Conservation (phyloP, 345 rosid species). For the Durio zibethinus region DNA sequence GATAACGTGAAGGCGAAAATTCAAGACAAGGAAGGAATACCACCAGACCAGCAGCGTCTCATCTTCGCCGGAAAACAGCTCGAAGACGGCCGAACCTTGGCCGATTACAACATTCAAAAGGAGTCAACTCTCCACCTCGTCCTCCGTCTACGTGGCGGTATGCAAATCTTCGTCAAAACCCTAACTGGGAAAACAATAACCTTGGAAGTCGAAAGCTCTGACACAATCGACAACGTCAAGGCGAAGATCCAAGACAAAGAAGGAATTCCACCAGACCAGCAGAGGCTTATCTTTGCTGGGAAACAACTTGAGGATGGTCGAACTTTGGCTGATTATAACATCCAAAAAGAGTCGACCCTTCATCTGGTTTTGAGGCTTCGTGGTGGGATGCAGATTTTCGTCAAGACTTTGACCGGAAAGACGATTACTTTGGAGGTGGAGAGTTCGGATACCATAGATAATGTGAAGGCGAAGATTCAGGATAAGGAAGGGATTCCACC, state of each 20-base stretch:
- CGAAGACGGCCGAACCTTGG: slow-evolving; percentile 40
- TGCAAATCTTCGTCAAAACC: slow-evolving; percentile 45
- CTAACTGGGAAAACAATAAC: slow-evolving; percentile 43
- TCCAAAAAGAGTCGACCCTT: slow-evolving; percentile 41
- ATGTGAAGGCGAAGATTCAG: slow-evolving; percentile 39
- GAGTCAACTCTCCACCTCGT: slow-evolving; percentile 34
- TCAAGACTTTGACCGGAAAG: slow-evolving; percentile 35
- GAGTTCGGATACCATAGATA: slow-evolving; percentile 35
- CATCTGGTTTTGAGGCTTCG: slow-evolving; percentile 39
- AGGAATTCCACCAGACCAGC: slow-evolving; percentile 48
- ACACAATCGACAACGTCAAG: slow-evolving; percentile 45
- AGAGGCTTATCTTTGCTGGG: slow-evolving; percentile 42
- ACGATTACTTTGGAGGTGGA: slow-evolving; percentile 38
- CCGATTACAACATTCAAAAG: slow-evolving; percentile 48
- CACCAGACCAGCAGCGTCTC: slow-evolving; percentile 44
- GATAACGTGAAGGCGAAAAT: slow-evolving; percentile 45
- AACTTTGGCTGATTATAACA: slow-evolving; percentile 36
- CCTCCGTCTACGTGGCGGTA: slow-evolving; percentile 37
- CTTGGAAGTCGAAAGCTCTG: slow-evolving; percentile 39
- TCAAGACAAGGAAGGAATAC: slow-evolving; percentile 44
- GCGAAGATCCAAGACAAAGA: slow-evolving; percentile 50
- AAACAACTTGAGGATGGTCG: slow-evolving; percentile 38
- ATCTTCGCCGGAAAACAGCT: slow-evolving; percentile 47
- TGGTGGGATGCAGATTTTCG: slow-evolving; percentile 50
- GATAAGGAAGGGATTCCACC: slow-evolving; percentile 41